Conservation (phyloP, 495 filamentous ascomycete genomes). For the Tuber microsphaerosporum region DNA sequence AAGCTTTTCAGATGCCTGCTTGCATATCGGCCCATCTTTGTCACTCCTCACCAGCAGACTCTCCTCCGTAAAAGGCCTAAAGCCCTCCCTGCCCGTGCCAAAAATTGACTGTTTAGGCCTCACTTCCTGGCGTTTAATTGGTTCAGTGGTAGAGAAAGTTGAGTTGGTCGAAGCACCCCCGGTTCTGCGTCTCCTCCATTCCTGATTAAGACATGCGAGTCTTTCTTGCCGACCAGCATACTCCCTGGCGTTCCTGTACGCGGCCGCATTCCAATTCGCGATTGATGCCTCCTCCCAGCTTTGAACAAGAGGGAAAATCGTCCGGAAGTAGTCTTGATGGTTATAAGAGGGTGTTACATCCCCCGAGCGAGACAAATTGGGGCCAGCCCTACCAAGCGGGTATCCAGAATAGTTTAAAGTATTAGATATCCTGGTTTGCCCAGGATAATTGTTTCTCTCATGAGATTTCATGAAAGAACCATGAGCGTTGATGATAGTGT, state of each 20-base stretch:
- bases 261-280: background rate
- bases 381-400: background rate
- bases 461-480: background rate
- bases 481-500: background rate
- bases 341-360: background rate
- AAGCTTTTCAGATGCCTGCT: background rate
- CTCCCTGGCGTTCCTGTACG: background rate
- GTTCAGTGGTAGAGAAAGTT: background rate
- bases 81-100: background rate
- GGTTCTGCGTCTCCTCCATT: background rate
- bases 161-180: background rate
- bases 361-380: background rate
- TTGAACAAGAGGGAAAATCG: background rate
- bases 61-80: background rate
- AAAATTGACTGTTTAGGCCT: background rate
- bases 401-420: background rate
- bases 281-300: background rate
- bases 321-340: background rate
- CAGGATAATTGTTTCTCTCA: background rate
- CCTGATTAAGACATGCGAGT: background rate
- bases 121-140: background rate
- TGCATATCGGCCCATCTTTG: background rate
- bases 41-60: background rate
- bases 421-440: background rate
- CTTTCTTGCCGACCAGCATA: background rate